Evolutionary conservation across 495 filamentous ascomycete species (phyloP), one percentile per base, ranked within the genome.

Genomic region (Aspergillus mulundensis): DNA sequence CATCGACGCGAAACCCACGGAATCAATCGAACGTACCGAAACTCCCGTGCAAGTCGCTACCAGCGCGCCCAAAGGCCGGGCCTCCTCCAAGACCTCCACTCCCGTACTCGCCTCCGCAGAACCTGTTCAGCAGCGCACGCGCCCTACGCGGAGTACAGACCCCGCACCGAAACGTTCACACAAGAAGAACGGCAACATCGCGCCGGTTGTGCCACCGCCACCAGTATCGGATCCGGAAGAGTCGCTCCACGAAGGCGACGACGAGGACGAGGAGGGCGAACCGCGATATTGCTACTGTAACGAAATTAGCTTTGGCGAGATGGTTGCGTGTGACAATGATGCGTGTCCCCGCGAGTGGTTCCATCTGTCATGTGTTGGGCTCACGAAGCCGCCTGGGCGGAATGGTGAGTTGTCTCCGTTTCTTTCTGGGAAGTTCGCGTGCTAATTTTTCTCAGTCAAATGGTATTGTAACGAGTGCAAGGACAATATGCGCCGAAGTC

Each of bases 261-360:
- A 80, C 5, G 90, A 90, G 25, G 83, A 82, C 14, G 91, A 91
- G 50, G 86, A 82, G 14, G 84, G 90, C 53, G 94, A 97, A 67
- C 89, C 88, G 12, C 77, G 84, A 43, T 98, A 97, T 70, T 98
- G 94, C 70, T 90, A 91, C 70, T 98, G 94, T 69, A 89, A 97
- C 60, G 82, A 87, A 57, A 85, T 96, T 30, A 94, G 88, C 64
- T 98, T 96, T 65, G 94, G 94, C 19, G 89, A 95, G 72, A 98
- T 98, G 94, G 89, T 98, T 15, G 94, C 87, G n/a, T 98, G 94
- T 61, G 94, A 98, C 65, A 89, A 87, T 42, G 88, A 93, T 48
- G 81, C 79, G 23, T 98, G 94, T 73, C 81, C 85, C 57, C 80
- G 84, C 58, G 93, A 97, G 73, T 98, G 94, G 94, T 98, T 97